A percentile compares a stretch with the other conserved stretches of the same genome.
Conservation (phyloP, 2,329 filamentous ascomycete species). For the Teratosphaeria gauchensis region DNA sequence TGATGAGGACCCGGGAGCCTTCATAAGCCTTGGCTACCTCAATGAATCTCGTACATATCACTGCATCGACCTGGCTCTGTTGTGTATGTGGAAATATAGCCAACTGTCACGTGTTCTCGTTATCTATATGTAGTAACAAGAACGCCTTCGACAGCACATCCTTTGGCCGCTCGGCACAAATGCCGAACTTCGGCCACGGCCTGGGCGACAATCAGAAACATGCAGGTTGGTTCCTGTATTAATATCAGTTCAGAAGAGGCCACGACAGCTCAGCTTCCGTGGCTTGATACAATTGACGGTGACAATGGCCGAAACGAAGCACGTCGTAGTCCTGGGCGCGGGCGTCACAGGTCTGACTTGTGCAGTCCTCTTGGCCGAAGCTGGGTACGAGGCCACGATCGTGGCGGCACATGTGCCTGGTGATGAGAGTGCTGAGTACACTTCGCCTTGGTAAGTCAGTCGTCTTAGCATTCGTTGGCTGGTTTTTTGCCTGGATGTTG, state of each 20-base stretch:
- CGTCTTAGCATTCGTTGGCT: not conserved
- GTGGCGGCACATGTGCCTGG: conserved; percentile 35
- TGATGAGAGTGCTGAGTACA: conserved; percentile 33
- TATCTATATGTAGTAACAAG: no score
- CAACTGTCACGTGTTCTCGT: no score
- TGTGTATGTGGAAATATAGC: no score
- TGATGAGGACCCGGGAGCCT: not conserved
- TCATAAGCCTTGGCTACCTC: not conserved
- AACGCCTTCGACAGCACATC: not conserved
- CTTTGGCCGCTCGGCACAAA: not conserved
- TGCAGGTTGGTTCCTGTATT: not conserved
- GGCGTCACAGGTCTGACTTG: conserved; percentile 40
- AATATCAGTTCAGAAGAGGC: not conserved
- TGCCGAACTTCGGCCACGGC: not conserved
- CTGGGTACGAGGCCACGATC: conserved; percentile 33
- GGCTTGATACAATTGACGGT: not conserved
- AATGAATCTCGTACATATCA: not conserved
- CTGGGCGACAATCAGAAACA: not conserved
- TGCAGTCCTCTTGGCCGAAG: conserved; percentile 33
- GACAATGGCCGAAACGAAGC: not conserved
- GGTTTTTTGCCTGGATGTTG: not conserved
- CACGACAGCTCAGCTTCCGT: not conserved
- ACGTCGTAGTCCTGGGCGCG: conserved; percentile 23
- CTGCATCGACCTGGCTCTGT: no score
- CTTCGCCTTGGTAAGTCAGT: conserved; percentile 32